Conservation (phyloP, 345 rosid species). For the Camelina sativa region DNA sequence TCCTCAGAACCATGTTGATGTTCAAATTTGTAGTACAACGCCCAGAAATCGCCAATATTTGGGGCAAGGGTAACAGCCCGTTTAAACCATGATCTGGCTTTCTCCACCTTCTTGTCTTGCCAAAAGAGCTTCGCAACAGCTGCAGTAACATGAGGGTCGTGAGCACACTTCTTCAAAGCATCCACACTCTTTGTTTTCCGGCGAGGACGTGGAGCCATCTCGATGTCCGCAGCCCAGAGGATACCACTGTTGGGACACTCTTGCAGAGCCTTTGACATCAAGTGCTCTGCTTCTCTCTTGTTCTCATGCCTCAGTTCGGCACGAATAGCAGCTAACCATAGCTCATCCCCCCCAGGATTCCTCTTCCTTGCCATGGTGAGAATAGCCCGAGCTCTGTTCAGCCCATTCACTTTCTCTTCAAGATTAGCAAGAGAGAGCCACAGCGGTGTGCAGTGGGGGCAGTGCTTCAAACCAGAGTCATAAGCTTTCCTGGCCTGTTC, state of each 20-base stretch:
- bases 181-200: not conserved
- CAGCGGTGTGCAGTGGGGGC: not conserved
- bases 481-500: constrained; percentile 4
- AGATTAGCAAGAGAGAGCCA: constrained; percentile 2
- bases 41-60: not conserved
- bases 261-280: constrained; percentile 1
- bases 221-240: constrained; percentile 4
- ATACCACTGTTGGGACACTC: not conserved
- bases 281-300: not conserved
- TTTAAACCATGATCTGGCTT: not conserved
- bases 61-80: not conserved
- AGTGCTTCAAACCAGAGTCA: not conserved
- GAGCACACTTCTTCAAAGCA: not conserved
- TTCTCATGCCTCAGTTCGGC: constrained; percentile 1
- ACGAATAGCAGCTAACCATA: not conserved
- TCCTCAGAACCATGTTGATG: not conserved
- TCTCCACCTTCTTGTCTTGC: not conserved
- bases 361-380: constrained; percentile 1
- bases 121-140: not conserved
- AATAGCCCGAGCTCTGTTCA: not conserved
- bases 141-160: not conserved
- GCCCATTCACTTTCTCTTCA: not conserved
- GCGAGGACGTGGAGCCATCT: not conserved
- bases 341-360: not conserved
- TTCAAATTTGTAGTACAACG: constrained; percentile 1